A percentile compares a stretch with the other conserved stretches of the same genome.
Evolutionary conservation across 257 asterid species (phyloP).

Genomic region (Avicennia marina): DNA sequence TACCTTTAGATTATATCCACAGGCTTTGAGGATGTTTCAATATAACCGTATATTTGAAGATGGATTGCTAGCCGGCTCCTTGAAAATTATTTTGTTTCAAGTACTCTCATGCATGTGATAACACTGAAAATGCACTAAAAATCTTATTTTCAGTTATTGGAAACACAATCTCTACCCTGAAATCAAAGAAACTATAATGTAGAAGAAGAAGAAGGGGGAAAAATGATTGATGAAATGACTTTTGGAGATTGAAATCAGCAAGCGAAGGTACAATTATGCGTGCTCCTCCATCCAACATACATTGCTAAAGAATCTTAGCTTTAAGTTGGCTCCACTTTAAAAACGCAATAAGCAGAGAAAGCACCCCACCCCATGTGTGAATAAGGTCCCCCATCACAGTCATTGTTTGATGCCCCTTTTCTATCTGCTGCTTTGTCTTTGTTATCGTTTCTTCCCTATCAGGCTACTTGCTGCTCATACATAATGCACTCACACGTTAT

Average conservation of each 20-base stretch:
- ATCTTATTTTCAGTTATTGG: neutral
- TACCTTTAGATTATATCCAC: neutral
- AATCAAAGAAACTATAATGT: no score
- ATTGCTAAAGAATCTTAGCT: constrained; percentile 70
- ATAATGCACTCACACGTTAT: neutral
- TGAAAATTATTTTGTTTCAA: neutral
- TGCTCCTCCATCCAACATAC: constrained; percentile 80
- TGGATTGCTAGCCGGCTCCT: neutral
- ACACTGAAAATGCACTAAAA: neutral
- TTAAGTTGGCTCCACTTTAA: constrained; percentile 63
- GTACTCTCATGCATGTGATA: neutral
- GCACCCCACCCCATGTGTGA: constrained; percentile 90
- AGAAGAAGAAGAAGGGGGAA: neutral
- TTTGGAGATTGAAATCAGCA: constrained; percentile 19
- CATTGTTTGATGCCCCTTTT: constrained; percentile 39
- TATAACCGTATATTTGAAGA: neutral
- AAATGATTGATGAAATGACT: neutral
- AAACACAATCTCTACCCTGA: neutral
- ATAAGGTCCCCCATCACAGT: constrained; percentile 67
- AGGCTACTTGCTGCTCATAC: constrained; percentile 25
- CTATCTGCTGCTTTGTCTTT: constrained; percentile 40
- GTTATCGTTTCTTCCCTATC: constrained; percentile 45
- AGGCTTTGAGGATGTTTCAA: neutral
- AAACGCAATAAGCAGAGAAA: constrained; percentile 21
- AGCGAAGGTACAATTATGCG: constrained; percentile 27